Base-by-base conservation (phyloP, 73 alveolate species). In the Paraurostyla sp. region DNA sequence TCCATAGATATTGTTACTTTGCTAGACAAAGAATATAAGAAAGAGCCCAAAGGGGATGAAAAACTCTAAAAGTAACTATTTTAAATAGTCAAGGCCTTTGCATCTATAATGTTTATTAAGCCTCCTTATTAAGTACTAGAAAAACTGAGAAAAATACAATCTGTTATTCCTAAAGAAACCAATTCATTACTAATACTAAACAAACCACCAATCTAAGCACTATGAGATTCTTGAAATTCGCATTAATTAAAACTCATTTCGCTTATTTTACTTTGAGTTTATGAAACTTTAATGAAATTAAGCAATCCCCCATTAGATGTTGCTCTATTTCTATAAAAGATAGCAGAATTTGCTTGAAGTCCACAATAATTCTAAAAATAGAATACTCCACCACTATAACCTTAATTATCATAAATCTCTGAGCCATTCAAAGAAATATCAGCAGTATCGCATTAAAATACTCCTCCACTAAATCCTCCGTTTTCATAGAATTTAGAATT, bases 301-400 rank as follows among this genome's bases (percentile, higher is more conserved):
- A n/a, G n/a, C n/a, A n/a, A n/a, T 3, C 78, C 45, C 7, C 50
- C 78, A 9, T 33, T 29, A 29, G 3, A 13, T 30, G 32, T 7
- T 9, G 51, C 78, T 29, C 7, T 9, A 60, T 18, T 60, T 20
- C 32, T 23, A 15, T 22, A 15, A 23, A 54, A 54, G 25, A 11
- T 54, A 18, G 71, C 9, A 54, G 7, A 54, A 15, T 7, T 54
- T 7, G 22, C 22, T 6, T 54, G 6, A 15, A 54, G 15, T 20
- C 25, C 29, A 13, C 9, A 13, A 29, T 60, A 25, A 30, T 60
- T 65, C 4, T 65, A 56, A 9, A 65, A 6, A 13, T 6, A 0
- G 25, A 65, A 65, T 7, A 38, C 82, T 6, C 82, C 82, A 1
- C 82, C 82, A 65, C 36, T 38, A 13, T 36, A 22, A 13, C 60